These are phyloP conservation scores for Viridothelium virens DNA, from an alignment of 495 filamentous ascomycete species.

Conservation along the genomic window DNA sequence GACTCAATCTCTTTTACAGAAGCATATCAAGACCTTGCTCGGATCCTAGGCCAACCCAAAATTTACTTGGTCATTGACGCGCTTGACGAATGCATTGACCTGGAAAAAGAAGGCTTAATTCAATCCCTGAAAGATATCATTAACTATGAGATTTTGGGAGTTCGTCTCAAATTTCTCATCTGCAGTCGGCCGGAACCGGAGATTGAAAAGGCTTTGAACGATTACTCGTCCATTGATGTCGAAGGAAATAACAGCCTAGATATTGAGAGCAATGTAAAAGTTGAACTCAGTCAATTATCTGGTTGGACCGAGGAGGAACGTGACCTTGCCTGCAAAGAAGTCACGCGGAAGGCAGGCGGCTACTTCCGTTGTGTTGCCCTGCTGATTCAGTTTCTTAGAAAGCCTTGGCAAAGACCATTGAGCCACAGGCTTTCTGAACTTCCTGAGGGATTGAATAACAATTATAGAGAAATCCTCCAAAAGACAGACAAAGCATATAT, in stretches of 20 bases:
- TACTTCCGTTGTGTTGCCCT: constrained; percentile 9
- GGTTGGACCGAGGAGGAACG: not conserved
- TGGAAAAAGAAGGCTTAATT: not conserved
- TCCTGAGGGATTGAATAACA: not conserved
- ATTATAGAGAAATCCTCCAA: not conserved
- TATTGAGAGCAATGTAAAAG: not conserved
- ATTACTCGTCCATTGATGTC: not conserved
- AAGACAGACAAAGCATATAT: not conserved
- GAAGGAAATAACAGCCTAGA: constrained; percentile 12
- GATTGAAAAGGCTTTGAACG: not conserved
- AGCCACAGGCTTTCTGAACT: not conserved
- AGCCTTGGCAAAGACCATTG: constrained; percentile 7
- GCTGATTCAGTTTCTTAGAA: not conserved
- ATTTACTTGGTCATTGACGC: constrained; percentile 11
- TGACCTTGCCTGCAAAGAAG: constrained; percentile 4
- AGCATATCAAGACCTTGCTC: not conserved
- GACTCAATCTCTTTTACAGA: not conserved
- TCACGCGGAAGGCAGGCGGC: constrained; percentile 7
- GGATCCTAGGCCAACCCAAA: not conserved
- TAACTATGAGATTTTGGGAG: not conserved
- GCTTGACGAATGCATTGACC: constrained; percentile 6
- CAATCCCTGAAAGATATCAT: not conserved
- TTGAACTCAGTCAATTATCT: constrained; percentile 5
- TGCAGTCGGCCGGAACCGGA: not conserved
- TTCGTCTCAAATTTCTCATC: not conserved